Evolutionary conservation across 768 basidiomycete species (phyloP).

Genomic region (Lentinus brumalis): DNA sequence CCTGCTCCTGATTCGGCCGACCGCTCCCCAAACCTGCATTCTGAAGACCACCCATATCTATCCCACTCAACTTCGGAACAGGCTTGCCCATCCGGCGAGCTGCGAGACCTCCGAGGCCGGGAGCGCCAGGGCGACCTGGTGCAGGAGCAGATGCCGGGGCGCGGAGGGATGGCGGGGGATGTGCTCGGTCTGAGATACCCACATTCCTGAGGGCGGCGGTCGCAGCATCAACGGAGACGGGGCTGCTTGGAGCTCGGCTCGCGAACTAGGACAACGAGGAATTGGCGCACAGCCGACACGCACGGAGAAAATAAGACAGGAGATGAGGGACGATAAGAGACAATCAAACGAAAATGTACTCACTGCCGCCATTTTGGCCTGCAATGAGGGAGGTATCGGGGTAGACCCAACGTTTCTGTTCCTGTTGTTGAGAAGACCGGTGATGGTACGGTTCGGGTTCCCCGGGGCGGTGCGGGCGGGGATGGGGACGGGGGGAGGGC

Average conservation of each 20-base stretch:
- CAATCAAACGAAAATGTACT: constrained; percentile 28
- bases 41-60: constrained; percentile 43
- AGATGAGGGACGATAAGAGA: constrained; percentile 16
- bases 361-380: constrained; percentile 93
- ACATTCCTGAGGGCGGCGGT: constrained; percentile 35
- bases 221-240: constrained; percentile 43
- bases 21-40: constrained; percentile 75
- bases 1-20: constrained; percentile 50
- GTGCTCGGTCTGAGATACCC: constrained; percentile 5
- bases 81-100: constrained; percentile 25
- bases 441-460: constrained; percentile 30
- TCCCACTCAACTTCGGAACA: constrained; percentile 47
- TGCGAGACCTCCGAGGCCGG: constrained; percentile 27
- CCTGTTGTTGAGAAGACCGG: constrained; percentile 49
- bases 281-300: neutral
- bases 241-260: constrained; percentile 37
- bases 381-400: constrained; percentile 85
- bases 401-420: constrained; percentile 44
- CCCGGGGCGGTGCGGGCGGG: constrained; percentile 17
- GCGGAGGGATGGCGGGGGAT: constrained; percentile 14
- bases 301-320: constrained; percentile 12
- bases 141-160: constrained; percentile 33
- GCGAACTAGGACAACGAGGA: constrained; percentile 43
- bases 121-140: constrained; percentile 15
- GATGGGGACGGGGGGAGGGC: constrained; percentile 22